Evolutionary conservation across 441 rosid genomes (phyloP), one percentile per base, ranked within the genome.

Genomic region (Omphalea diandra): DNA sequence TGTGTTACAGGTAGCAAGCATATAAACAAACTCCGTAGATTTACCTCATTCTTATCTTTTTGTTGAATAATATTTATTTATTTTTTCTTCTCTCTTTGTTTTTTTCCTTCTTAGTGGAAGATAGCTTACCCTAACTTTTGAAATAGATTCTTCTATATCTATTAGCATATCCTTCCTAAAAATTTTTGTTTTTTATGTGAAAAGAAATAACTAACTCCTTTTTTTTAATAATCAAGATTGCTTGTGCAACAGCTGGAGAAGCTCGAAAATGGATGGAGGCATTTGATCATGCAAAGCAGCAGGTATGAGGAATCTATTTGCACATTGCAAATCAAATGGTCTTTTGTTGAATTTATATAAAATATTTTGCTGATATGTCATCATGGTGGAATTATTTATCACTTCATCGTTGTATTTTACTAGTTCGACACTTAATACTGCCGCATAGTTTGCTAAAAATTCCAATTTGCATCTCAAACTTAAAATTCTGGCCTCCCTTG

Each of bases 241-340:
- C 95, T 76, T 92, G 98, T 83, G 85, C 89, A 73, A 79, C 90
- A 2, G 97, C 96, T 77, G 99, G 91, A 79, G 98, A 94, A 84
- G 88, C 86, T 73, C 73, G 78, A 55, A 86, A 89, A 78, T 94
- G 99, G 99, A 81, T 87, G 76, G 99, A 94, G 76, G 99, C 99
- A 75, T 94, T 94, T 87, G 91, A 94, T 77, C 84, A 84, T 47
- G 96, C 98, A 72, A 94, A 94, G 85, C 96, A 92, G 73, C 98
- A 92, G 94, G 99, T 94, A 73, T 24, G 24, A 58, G 36, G 40
- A 69, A 55, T 67, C 63, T 58, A 50, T 57, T 76, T 49, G 73
- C 65, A 46, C 56, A 60, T 58, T 56, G 29, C 44, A 40, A 67
- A 62, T 67, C 22, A 53, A 44, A 36, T 68, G 54, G 33, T 38